Evolutionary conservation across 2,329 filamentous ascomycete genomes (phyloP).

Genomic region (Apiospora malaysiana): DNA sequence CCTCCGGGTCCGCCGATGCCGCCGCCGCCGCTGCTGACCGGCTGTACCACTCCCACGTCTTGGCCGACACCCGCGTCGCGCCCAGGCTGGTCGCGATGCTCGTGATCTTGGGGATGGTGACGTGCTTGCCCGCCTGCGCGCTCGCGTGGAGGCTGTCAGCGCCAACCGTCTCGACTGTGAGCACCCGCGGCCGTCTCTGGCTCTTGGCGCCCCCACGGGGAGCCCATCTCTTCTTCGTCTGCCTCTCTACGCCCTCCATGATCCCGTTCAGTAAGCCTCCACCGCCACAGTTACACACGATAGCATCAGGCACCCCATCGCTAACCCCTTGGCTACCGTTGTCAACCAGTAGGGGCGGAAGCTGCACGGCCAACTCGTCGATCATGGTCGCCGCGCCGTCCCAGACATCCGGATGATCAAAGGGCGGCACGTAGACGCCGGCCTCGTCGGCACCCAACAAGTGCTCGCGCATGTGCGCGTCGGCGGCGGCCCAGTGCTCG

Average conservation of each 20-base stretch:
- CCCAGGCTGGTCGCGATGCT: slow-evolving; percentile 78
- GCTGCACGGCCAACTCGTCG: slow-evolving; percentile 51
- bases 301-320: slow-evolving; percentile 55
- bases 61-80: slow-evolving; percentile 70
- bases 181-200: slow-evolving; percentile 54
- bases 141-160: slow-evolving; percentile 73
- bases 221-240: slow-evolving; percentile 39
- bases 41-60: slow-evolving; percentile 65
- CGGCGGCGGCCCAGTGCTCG: slow-evolving; percentile 71
- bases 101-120: slow-evolving; percentile 74
- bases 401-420: slow-evolving; percentile 73
- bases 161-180: slow-evolving; percentile 79
- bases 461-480: slow-evolving; percentile 65
- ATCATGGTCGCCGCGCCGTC: slow-evolving; percentile 66
- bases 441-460: slow-evolving; percentile 56
- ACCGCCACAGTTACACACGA: slow-evolving; percentile 81
- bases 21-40: slow-evolving; percentile 34
- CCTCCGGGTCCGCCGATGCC: no score
- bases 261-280: slow-evolving; percentile 82
- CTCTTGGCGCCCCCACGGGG: slow-evolving; percentile 28
- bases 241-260: slow-evolving; percentile 66
- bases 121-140: slow-evolving; percentile 59
- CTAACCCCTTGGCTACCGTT: background rate
- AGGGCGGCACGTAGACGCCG: slow-evolving; percentile 70
- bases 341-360: slow-evolving; percentile 36